A percentile compares a stretch with the other conserved stretches of the same genome.
Evolutionary conservation across 805 yeast genomes (phyloP).

Genomic region (Metschnikowia continentalis): DNA sequence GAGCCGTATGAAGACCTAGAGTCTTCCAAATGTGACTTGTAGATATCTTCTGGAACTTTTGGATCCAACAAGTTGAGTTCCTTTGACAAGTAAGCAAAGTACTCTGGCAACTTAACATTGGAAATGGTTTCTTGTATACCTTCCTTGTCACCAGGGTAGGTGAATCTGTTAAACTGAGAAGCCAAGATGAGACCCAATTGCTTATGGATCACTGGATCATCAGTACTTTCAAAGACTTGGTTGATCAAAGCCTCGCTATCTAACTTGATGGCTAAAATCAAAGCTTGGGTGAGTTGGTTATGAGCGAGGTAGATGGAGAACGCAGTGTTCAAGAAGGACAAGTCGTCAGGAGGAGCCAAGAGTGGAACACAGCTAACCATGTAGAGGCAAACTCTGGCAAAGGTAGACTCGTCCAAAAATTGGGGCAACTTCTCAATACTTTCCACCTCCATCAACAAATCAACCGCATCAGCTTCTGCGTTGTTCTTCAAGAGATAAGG

Average conservation of each 20-base stretch:
- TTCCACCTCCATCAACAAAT: constrained; percentile 85
- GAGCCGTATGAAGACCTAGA: constrained; percentile 54
- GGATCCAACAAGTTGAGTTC: constrained; percentile 88
- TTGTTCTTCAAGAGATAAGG: constrained; percentile 91
- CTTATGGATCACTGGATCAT: constrained; percentile 70
- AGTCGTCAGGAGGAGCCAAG: constrained; percentile 91
- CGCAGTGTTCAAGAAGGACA: constrained; percentile 81
- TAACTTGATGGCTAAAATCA: constrained; percentile 81
- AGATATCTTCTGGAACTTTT: constrained; percentile 91
- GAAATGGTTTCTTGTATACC: constrained; percentile 81
- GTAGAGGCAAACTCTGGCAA: constrained; percentile 85
- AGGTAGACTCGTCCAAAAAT: constrained; percentile 81
- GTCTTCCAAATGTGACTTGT: constrained; percentile 84
- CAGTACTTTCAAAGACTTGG: constrained; percentile 77
- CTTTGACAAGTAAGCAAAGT: constrained; percentile 72
- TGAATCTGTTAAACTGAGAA: constrained; percentile 78
- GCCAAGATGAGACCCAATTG: constrained; percentile 90
- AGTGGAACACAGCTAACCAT: constrained; percentile 96
- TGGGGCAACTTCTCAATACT: constrained; percentile 75
- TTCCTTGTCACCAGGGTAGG: constrained; percentile 53
- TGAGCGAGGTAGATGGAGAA: constrained; percentile 77
- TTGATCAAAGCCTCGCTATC: constrained; percentile 76
- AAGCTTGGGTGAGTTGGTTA: constrained; percentile 81
- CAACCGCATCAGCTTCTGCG: constrained; percentile 98
- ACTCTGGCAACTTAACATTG: constrained; percentile 72